Base-by-base conservation (phyloP, 2,329 filamentous ascomycete species). In the Ceratocystis cubensis region DNA sequence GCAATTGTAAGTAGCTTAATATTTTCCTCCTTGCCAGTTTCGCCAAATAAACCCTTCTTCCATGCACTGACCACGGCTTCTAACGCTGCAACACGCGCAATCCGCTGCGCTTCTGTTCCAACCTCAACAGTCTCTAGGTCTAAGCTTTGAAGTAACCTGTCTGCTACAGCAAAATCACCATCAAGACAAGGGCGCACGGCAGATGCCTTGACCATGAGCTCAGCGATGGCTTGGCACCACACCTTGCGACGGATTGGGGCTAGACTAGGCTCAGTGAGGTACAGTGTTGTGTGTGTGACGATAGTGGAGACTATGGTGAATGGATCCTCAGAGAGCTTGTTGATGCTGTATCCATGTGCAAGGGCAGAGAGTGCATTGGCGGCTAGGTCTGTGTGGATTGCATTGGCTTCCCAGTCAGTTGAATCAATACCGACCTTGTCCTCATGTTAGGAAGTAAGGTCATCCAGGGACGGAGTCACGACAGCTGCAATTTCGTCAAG, bases 401-500 rank as follows among this genome's bases (percentile, higher is more conserved):
- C 46, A 8, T 61, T 53, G 46, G 37, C 10, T 20, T 56, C 57
- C 13, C 46, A 37, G 33, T 63, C 48, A 6, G 17, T 25, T 7
- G 79, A 79, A 72, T 88, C 86, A 25, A 88, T 76, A 20, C 91
- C 88, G 87, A 91, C 91, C 66, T 80, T 80, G 69, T 87, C 84
- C 59, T 83, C 83, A 41, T 81, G 80, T 13, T 70, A 75, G 2
- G 82, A 48, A 8, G 37, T 75, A 3, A 82, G 71, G 33, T 85
- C 81, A 56, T 86, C 83, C 45, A 95, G 74, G 59, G 86, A 77
- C 0, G 84, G 82, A 33, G 76, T 78, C 13, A 89, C 83, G 64
- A 96, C 82, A 5, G 79, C 79, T 3, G 83, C 78, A 4, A 88
- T 85, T 28, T 89, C 84, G 5, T 81, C 77, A 71, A 88, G 84